Base-by-base conservation (phyloP, 139 green algal species). In the Tetradesmus obliquus region DNA sequence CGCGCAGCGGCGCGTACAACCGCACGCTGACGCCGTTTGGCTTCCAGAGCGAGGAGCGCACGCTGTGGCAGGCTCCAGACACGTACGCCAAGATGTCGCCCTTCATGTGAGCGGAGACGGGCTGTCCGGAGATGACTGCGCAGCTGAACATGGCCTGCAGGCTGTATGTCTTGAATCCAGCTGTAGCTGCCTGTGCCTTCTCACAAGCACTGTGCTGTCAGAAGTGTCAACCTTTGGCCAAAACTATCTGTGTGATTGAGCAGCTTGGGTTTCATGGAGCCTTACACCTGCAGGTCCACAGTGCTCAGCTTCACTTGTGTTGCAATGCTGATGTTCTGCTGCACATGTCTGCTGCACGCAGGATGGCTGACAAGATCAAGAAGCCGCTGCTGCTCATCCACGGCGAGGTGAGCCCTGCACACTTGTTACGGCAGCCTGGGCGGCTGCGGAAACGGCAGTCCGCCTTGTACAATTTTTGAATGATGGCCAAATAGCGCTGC, bases 11-110 rank as follows among this genome's bases (percentile, higher is more conserved):
- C 17, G 97, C 97, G 2, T 99, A 97, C 95, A 99, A 99, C 94
- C 94, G 97, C 84, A 99, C 98, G 5, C 95, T 99, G 45, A 99
- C 98, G 5, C 98, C 98, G 1, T 99, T 99, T 94, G 97, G 98
- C 7, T 99, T 99, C 94, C 97, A 99, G 93, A 94, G 95, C 2
- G 98, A 99, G 94, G 96, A 99, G 94, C 94, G 98, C 71, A 99
- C 98, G 6, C 89, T 99, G 83, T 99, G 98, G 98, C 88, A 99
- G 95, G 97, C 97, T 12, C 94, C 96, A 0, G 97, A 99, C 1
- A 96, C 97, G 6, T 99, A 99, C 93, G 92, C 92, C 22, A 95
- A 92, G n/a, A 99, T 99, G 98, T 96, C 93, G 8, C 97, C 97
- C 24, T 99, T 98, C 95, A 96, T 96, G 92, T 93, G 87, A 60